Conservation (phyloP, 2,329 filamentous ascomycete genomes). For the Microsporum audouinii region DNA sequence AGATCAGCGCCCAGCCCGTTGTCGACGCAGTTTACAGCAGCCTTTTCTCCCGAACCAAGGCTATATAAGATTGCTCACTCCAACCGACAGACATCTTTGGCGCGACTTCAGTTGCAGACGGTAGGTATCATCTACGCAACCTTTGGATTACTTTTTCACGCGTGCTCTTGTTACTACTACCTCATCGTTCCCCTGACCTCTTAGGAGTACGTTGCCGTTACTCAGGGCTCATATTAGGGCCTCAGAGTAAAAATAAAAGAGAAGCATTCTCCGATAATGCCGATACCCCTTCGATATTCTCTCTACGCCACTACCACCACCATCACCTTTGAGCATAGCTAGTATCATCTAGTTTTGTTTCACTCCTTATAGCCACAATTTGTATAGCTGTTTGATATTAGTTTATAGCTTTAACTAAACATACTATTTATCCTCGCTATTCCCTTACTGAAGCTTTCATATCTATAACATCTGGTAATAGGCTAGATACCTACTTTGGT, state of each 20-base stretch:
- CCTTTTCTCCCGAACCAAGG: slow-evolving; percentile 77
- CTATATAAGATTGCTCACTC: slow-evolving; percentile 47
- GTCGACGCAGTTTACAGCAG: slow-evolving; percentile 98
- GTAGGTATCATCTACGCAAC: neutral
- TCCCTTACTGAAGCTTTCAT: neutral
- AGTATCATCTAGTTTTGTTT: neutral
- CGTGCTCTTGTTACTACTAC: neutral
- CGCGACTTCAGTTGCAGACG: neutral
- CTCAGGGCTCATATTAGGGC: neutral
- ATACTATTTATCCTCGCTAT: neutral
- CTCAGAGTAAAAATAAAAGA: neutral
- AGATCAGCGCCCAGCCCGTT: slow-evolving; percentile 89
- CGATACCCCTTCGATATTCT: neutral
- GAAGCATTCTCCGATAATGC: neutral
- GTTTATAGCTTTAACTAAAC: neutral
- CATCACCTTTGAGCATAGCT: neutral
- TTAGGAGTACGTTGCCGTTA: neutral
- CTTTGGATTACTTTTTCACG: neutral
- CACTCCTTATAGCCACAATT: neutral
- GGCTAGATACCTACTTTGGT: neutral
- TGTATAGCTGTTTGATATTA: neutral
- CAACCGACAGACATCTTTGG: neutral
- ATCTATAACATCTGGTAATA: neutral
- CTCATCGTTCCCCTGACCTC: neutral
- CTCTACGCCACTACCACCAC: neutral